Evolutionary conservation across 169 alveolate species (phyloP), one percentile per base, ranked within the genome.

Genomic region (Plasmodium gonderi): DNA sequence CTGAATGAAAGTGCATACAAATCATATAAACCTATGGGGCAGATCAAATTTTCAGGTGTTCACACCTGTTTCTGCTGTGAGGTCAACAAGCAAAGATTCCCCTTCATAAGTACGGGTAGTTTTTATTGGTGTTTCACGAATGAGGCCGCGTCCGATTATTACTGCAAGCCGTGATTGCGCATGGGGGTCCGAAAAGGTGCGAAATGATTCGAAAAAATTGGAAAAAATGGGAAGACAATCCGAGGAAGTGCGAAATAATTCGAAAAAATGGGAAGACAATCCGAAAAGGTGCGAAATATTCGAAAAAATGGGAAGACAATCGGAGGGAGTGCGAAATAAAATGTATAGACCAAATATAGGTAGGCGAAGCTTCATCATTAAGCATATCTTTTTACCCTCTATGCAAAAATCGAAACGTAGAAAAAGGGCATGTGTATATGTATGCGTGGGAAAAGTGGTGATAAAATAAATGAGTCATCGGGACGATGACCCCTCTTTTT

Each of bases 51-150:
- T 29, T 17, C 89, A 11, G 97, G 97, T 0, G 93, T 93, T 65
- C 96, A 91, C 5, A 89, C 95, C 12, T 95, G 97, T 65, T 68
- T 33, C 38, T 95, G 97, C 91, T 95, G 97, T 38, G 91, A 76
- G 72, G 76, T 95, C 60, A 68, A 29, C 54, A 60, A 79, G 23
- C 29, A 80, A 8, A 82, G 60, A 54, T 42, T 82, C 42, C 77
- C 81, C 40, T 82, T 29, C 17, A 47, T 49, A 31, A 33, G 76
- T 9, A 44, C n/a, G 0, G 60, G 1, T 2, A 72, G 60, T 23
- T 69, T 82, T 31, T 82, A 68, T 40, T 82, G 92, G 92, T 82
- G 92, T 40, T 82, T 82, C 40, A 67, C 45, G 29, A 69, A 42
- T 40, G 82, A 82, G 64, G 92, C 51, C 6, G 92, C 92, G 0